These are phyloP conservation scores for Ophiostoma himal-ulmi DNA, from an alignment of 2,329 filamentous ascomycete species.

Conservation along the genomic window DNA sequence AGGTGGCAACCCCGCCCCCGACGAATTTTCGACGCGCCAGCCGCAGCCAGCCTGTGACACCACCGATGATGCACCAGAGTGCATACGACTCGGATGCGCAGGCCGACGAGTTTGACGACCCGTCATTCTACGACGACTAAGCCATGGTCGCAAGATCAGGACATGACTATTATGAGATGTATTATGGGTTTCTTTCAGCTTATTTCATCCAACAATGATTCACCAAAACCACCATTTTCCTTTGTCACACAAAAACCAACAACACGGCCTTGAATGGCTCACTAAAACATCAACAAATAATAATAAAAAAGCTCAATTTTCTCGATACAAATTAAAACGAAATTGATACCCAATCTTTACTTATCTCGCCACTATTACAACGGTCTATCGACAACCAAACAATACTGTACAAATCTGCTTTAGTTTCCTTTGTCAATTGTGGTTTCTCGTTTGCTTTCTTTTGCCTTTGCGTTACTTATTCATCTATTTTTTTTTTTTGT, in stretches of 20 bases:
- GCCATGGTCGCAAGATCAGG: neutral
- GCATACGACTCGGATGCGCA: slow-evolving; percentile 58
- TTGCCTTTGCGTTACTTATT: neutral
- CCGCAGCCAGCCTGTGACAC: slow-evolving; percentile 45
- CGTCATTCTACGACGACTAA: slow-evolving; percentile 51
- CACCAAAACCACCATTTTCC: neutral
- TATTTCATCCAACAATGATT: slow-evolving; percentile 4
- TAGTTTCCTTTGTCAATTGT: slow-evolving; percentile 1
- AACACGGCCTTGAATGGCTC: neutral
- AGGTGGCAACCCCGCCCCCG: slow-evolving; percentile 37
- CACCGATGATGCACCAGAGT: slow-evolving; percentile 55
- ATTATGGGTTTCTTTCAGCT: slow-evolving; percentile 1
- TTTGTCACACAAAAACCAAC: neutral
- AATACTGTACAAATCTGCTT: neutral
- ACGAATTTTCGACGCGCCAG: slow-evolving; percentile 34
- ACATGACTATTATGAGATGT: neutral
- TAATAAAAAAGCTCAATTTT: slow-evolving; percentile 2
- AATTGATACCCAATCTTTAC: slow-evolving; percentile 8
- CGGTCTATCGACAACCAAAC: neutral
- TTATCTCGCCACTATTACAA: neutral
- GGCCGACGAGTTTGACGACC: slow-evolving; percentile 54
- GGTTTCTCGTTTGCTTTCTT: neutral
- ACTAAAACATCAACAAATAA: neutral
- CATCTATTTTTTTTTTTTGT: neutral
- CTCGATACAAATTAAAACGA: slow-evolving; percentile 9